Evolutionary conservation across 2,329 filamentous ascomycete genomes (phyloP), one percentile per base, ranked within the genome.

Genomic region (Cordyceps javanica): DNA sequence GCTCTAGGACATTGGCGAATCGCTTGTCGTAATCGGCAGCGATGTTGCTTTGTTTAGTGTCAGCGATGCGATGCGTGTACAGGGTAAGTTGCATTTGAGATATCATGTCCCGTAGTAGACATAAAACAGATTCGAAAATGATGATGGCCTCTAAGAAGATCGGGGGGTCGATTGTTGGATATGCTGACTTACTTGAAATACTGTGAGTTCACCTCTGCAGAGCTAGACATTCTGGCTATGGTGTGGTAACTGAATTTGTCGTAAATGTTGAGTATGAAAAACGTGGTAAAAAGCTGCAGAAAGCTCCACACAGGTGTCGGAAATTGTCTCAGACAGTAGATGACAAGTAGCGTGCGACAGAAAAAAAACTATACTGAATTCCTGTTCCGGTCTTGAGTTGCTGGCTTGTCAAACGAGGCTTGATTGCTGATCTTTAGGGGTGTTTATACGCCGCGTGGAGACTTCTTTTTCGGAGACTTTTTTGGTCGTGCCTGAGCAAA

Each of bases 1-100:
- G 75, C 36, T 73, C 69, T 48, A 82, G 74, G 13, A 79, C 75
- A 64, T 80, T 79, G 52, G 76, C 74, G 62, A 83, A 83, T 59
- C 78, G 80, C 39, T 70, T 66, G 63, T 88, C 84, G 51, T 70
- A 73, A 13, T 69, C 62, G 16, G 62, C 51, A 32, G 65, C 69
- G 55, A 70, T 63, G 59, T 69, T 66, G 48, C 69, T 71, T 49
- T 55, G 45, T 44, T 8, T 26, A 32, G 19, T 49, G 42, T 54
- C 30, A 58, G 48, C 34, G 16, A 23, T 39, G 8, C 36, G n/a
- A 25, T 26, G 4, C 2, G 3, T 9, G 7, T 50, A 2, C 42
- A 42, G 54, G 32, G 42, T 41, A 39, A n/a, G 25, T 10, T 32
- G 38, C 11, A 6, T 6, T 5, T 39, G 34, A 16, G 14, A 39